phyloP scores from a whole-genome alignment of 1,139 yeast genomes.

The Yamadazyma taylorii region DNA sequence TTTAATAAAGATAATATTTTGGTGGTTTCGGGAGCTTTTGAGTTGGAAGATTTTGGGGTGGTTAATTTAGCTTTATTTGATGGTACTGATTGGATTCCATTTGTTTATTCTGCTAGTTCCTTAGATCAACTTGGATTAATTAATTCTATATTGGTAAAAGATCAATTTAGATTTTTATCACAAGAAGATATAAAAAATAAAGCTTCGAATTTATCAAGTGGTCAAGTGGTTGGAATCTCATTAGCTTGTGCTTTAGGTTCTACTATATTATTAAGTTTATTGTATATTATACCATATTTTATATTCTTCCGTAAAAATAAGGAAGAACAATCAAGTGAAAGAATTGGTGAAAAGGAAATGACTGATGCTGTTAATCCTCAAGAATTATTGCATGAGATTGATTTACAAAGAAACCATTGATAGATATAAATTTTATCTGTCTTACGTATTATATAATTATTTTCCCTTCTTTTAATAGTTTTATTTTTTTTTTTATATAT shows the following conservation, averaged over 20 bases:
- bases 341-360: slow-evolving; percentile 70
- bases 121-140: slow-evolving; percentile 29
- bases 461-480: background rate
- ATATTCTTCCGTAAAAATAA: slow-evolving; percentile 47
- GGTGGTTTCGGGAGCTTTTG: slow-evolving; percentile 62
- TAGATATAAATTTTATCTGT: background rate
- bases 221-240: slow-evolving; percentile 85
- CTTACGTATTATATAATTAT: background rate
- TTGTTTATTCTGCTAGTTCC: slow-evolving; percentile 36
- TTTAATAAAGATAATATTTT: slow-evolving; percentile 50
- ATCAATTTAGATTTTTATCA: slow-evolving; percentile 38
- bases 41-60: slow-evolving; percentile 52
- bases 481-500: too few relatives aligned
- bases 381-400: slow-evolving; percentile 61
- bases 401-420: slow-evolving; percentile 36
- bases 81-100: slow-evolving; percentile 74
- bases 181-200: slow-evolving; percentile 31
- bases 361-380: slow-evolving; percentile 65
- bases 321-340: slow-evolving; percentile 34
- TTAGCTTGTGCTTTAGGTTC: slow-evolving; percentile 88
- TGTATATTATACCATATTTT: slow-evolving; percentile 58
- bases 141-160: slow-evolving; percentile 36
- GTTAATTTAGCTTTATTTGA: slow-evolving; percentile 70
- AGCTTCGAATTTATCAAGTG: slow-evolving; percentile 38
- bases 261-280: slow-evolving; percentile 61